Evolutionary conservation across 140 eudicot genomes (phyloP).

Genomic region (Cichorium intybus): DNA sequence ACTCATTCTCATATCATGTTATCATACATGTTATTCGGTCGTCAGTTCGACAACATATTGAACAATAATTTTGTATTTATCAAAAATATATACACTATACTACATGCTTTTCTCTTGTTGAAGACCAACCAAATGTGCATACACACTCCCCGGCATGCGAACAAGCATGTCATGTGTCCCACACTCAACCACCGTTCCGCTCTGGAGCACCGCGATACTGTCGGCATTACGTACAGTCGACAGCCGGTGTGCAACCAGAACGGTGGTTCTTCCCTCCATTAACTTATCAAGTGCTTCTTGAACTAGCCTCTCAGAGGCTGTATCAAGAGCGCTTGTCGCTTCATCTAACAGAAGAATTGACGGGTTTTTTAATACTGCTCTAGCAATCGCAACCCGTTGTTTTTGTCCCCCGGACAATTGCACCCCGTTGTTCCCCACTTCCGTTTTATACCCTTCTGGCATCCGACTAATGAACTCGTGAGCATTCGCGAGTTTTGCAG

Average conservation of each 20-base stretch:
- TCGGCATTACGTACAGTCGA: slow-evolving; percentile 67
- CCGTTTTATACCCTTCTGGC: slow-evolving; percentile 68
- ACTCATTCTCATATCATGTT: too few relatives aligned
- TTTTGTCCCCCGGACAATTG: slow-evolving; percentile 93
- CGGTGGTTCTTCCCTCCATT: slow-evolving; percentile 64
- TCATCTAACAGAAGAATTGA: slow-evolving; percentile 74
- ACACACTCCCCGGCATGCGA: slow-evolving; percentile 37
- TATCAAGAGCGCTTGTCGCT: slow-evolving; percentile 89
- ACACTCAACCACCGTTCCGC: slow-evolving; percentile 59
- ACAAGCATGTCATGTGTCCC: slow-evolving; percentile 69
- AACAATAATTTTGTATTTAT: neutral
- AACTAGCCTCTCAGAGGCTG: slow-evolving; percentile 62
- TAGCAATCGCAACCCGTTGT: slow-evolving; percentile 88
- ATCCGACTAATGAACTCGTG: slow-evolving; percentile 60
- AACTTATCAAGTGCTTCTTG: slow-evolving; percentile 79
- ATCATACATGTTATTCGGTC: neutral
- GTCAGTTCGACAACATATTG: too few relatives aligned
- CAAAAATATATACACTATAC: neutral
- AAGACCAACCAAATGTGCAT: slow-evolving; percentile 55
- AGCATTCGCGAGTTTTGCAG: slow-evolving; percentile 89
- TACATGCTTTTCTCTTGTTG: slow-evolving; percentile 40
- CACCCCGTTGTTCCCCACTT: slow-evolving; percentile 68
- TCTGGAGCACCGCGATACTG: slow-evolving; percentile 62
- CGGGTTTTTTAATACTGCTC: slow-evolving; percentile 75
- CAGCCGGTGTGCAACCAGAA: slow-evolving; percentile 74